Evolutionary conservation across 352 stramenopile genomes (phyloP), one percentile per base, ranked within the genome.

Genomic region (Hyaloperonospora brassicae): DNA sequence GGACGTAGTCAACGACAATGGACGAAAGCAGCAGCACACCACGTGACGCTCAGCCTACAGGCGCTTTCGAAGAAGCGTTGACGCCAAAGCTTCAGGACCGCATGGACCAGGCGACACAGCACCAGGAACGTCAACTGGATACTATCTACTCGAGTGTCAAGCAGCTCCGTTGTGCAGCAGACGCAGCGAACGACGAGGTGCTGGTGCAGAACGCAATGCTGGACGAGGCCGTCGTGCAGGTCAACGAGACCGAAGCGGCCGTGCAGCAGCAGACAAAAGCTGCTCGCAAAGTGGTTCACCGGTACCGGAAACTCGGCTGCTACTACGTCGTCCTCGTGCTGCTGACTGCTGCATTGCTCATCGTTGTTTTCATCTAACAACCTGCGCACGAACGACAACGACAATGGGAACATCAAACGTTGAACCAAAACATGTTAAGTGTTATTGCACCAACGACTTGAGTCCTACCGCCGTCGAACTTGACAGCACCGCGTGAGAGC

Each of bases 271-370:
- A 87, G 47, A 82, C 74, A 0, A 62, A 70, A 13, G 74, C 67
- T n/a, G 74, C 73, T 5, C 68, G 65, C 34, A 81, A 74, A 59
- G 77, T 86, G 49, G 57, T 58, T 2, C 63, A 58, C 23, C 62
- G 62, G 8, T 70, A 81, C 46, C 67, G 73, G 39, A 64, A 79
- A 39, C 57, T 86, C 36, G 68, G 71, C 52, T 61, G 50, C 31
- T 86, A 83, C 56, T 86, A 86, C 59, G 56, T 75, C 13, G 60
- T 87, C 55, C 85, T 87, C 39, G 9, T 71, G n/a, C 45, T 84
- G 21, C 57, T 84, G 34, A 38, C 61, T n/a, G 62, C 54, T 7
- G 76, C 60, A 14, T 62, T 87, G 38, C 70, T 85, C 38, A 59
- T 85, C 22, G 62, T 87, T 27, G 62, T 85, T 14, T 72, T 70